phyloP scores from a whole-genome alignment of 345 rosid genomes.

The Arabis hirsuta region DNA sequence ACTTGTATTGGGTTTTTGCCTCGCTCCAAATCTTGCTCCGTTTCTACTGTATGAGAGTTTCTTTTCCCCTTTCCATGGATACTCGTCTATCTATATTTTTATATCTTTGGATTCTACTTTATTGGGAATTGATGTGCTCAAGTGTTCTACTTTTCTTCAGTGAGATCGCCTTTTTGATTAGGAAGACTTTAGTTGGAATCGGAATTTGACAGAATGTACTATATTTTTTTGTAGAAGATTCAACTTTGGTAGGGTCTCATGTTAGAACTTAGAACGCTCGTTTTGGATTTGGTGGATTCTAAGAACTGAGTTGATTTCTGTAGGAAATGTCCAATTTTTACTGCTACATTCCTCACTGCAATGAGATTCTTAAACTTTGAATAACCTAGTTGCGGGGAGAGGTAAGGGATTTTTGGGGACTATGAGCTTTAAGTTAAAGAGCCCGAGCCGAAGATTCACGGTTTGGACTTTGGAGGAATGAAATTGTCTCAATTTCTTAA shows the following conservation, averaged over 20 bases:
- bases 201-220: constrained; percentile 18
- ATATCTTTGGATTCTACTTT: constrained; percentile 18
- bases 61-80: neutral
- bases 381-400: neutral
- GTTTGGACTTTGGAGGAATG: constrained; percentile 19
- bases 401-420: neutral
- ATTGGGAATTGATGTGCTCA: constrained; percentile 19
- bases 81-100: neutral
- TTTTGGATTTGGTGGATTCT: neutral
- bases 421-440: neutral
- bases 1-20: constrained; percentile 55
- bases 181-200: constrained; percentile 10
- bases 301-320: neutral
- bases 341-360: neutral
- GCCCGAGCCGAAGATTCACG: neutral
- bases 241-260: constrained; percentile 42
- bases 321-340: neutral
- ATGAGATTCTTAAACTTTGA: neutral
- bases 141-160: neutral
- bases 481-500: neutral
- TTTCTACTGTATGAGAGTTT: constrained; percentile 40
- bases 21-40: constrained; percentile 42
- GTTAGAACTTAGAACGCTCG: constrained; percentile 12
- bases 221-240: constrained; percentile 15
- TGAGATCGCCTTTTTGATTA: constrained; percentile 15